Conservation (phyloP, 176 grass and related monocot species). For the Oryza meridionalis region DNA sequence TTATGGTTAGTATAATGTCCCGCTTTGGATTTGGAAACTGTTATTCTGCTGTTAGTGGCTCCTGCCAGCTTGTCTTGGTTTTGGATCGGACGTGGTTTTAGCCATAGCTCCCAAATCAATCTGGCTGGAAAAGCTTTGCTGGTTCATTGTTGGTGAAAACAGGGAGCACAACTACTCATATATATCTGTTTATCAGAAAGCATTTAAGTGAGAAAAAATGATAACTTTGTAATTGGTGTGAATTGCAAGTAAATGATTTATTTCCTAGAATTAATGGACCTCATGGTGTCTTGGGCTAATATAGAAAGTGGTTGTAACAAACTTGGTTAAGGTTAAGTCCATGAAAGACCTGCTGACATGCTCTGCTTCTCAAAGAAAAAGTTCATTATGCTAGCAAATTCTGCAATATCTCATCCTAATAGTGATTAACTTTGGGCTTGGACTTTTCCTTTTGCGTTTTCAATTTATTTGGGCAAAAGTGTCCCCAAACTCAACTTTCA, state of each 20-base stretch:
- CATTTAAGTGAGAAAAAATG: slow-evolving; percentile 11
- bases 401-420: neutral
- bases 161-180: neutral
- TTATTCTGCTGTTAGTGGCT: neutral
- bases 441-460: neutral
- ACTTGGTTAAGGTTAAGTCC: neutral
- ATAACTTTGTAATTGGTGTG: neutral
- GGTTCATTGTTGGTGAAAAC: neutral
- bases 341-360: neutral
- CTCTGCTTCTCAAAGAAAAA: neutral
- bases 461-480: neutral
- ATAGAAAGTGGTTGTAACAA: too few relatives aligned
- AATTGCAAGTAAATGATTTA: neutral
- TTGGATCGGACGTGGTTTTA: neutral
- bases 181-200: slow-evolving; percentile 4
- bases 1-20: slow-evolving; percentile 7
- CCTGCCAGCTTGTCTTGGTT: slow-evolving; percentile 22
- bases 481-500: neutral
- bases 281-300: neutral
- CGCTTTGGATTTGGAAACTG: slow-evolving; percentile 11
- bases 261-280: neutral
- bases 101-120: neutral
- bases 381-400: slow-evolving; percentile 20
- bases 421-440: neutral
- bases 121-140: neutral